Evolutionary conservation across 2,329 filamentous ascomycete species (phyloP), one percentile per base, ranked within the genome.

Genomic region (Tolypocladium endophyticum): DNA sequence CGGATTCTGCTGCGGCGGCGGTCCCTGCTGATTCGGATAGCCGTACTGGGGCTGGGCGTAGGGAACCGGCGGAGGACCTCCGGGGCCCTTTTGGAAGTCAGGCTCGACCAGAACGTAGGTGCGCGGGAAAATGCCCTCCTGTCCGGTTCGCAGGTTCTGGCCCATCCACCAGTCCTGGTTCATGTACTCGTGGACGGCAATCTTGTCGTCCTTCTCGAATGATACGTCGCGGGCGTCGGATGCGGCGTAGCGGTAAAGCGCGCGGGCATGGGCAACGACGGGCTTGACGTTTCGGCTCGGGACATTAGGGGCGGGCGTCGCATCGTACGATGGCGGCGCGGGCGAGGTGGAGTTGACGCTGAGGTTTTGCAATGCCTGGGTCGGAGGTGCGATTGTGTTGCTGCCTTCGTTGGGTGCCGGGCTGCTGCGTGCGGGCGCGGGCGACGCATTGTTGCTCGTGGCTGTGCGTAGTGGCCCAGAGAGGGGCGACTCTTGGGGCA

Each of bases 151-250:
- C 69, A 87, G 79, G 75, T 96, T 96, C 67, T 84, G 85, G 66
- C 93, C 93, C 80, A 91, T 87, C 91, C 92, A 97, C 93, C 93
- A 97, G 75, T 97, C 92, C 63, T 87, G 85, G 75, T 97, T 97
- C 88, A 96, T 94, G 78, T 96, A 92, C 76, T 96, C 90, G 65
- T 86, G 84, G 28, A 97, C 89, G 61, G 85, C 82, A 66, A 97
- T 81, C 64, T 81, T 80, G 76, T 97, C 93, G 70, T 92, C 88
- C 62, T 88, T 86, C 70, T 90, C 85, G 61, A 97, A 85, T 2
- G 84, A 85, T 63, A 96, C 80, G 72, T 97, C 93, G 61, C 91
- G 90, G 4, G 86, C 82, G 71, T 96, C 92, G 47, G 87, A 73
- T 11, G 87, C 89, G 39, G 81, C 82, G 78, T 97, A 97, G 63